Percentiles rank a stretch among this genome's conserved stretches.
Evolutionary conservation across 2,329 filamentous ascomycete genomes (phyloP).

Genomic region (Tolypocladium paradoxum): DNA sequence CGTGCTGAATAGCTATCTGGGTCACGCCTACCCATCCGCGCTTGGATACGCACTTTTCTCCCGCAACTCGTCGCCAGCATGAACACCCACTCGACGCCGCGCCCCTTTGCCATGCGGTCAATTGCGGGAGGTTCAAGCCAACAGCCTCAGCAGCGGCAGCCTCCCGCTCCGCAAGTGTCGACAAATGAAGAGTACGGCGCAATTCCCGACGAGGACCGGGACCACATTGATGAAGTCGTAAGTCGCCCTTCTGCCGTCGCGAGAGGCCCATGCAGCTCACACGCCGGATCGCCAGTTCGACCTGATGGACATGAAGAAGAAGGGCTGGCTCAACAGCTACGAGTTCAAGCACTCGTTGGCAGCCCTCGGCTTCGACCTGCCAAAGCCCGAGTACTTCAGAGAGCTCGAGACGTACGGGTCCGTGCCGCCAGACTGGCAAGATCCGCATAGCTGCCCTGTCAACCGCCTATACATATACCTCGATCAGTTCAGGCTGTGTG

Average conservation of each 20-base stretch:
- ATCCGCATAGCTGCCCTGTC: constrained; percentile 29
- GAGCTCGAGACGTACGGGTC: constrained; percentile 75
- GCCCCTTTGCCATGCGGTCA: constrained; percentile 24
- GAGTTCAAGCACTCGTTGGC: constrained; percentile 95
- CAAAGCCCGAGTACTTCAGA: constrained; percentile 73
- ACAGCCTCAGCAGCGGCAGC: constrained; percentile 19
- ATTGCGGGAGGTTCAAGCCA: constrained; percentile 19
- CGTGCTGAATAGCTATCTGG: neutral
- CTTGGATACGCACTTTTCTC: neutral
- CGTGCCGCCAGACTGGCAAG: constrained; percentile 49
- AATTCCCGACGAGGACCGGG: constrained; percentile 77
- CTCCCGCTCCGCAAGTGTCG: constrained; percentile 22
- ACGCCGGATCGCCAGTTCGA: constrained; percentile 51
- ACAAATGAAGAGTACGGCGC: constrained; percentile 27
- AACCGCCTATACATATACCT: constrained; percentile 39
- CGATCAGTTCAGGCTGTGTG: constrained; percentile 52
- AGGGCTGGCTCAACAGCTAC: constrained; percentile 90
- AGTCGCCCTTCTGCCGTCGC: constrained; percentile 20
- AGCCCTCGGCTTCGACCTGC: constrained; percentile 84
- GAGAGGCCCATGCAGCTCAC: constrained; percentile 7
- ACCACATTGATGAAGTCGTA: constrained; percentile 91
- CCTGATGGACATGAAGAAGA: constrained; percentile 94
- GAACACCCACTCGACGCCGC: constrained; percentile 27
- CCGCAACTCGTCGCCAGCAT: constrained; percentile 10
- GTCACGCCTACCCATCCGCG: neutral